These are phyloP conservation scores for Globisporangium mamillatum DNA, from an alignment of 352 stramenopile species.

Conservation along the genomic window DNA sequence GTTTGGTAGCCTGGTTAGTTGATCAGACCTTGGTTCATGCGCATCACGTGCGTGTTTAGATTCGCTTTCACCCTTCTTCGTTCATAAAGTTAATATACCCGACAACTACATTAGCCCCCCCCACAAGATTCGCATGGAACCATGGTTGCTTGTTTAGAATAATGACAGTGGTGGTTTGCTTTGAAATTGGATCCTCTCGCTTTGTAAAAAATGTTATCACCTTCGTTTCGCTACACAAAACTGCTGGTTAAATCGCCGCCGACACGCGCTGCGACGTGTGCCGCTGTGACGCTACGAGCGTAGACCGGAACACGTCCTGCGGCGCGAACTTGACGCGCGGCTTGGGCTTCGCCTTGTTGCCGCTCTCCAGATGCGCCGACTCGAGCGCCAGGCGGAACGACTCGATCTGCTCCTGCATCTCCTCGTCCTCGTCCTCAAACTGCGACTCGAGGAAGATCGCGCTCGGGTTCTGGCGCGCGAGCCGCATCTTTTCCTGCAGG, in stretches of 20 bases:
- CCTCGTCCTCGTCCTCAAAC: conserved; percentile 82
- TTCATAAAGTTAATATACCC: conserved; percentile 13
- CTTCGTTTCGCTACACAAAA: not conserved
- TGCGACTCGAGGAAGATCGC: conserved; percentile 79
- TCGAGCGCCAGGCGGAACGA: conserved; percentile 76
- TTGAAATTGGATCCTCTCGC: not conserved
- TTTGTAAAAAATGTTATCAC: not conserved
- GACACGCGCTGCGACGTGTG: conserved; percentile 21
- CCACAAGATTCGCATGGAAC: not conserved
- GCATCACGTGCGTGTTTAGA: not conserved
- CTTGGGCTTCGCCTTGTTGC: conserved; percentile 59
- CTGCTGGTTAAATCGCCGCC: conserved; percentile 9
- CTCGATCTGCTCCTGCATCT: conserved; percentile 72
- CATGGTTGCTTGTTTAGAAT: not conserved
- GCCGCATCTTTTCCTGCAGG: conserved; percentile 61
- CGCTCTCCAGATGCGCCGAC: conserved; percentile 61
- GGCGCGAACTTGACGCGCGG: conserved; percentile 65
- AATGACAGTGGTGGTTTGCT: not conserved
- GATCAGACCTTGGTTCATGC: not conserved
- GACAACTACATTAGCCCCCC: not conserved
- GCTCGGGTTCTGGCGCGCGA: conserved; percentile 68
- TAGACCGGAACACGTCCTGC: conserved; percentile 73
- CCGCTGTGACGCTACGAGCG: conserved; percentile 22
- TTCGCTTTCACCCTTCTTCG: not conserved
- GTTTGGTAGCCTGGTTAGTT: not conserved